Evolutionary conservation across 345 rosid species (phyloP).

Genomic region (Gossypium bickii): DNA sequence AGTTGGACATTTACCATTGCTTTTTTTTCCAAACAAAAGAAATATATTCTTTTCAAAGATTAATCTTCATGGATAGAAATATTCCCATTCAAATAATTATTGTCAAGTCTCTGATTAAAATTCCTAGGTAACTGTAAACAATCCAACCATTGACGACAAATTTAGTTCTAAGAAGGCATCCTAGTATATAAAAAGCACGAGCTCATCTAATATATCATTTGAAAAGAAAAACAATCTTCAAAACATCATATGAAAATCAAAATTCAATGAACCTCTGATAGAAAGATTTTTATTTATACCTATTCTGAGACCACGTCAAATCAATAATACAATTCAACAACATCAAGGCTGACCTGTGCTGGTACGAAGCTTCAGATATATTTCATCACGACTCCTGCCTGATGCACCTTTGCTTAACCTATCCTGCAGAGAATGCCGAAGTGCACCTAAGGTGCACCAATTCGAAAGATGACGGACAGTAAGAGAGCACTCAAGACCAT

Average conservation of each 20-base stretch:
- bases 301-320: not conserved
- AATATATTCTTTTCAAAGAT: not conserved
- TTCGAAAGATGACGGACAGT: slow-evolving; percentile 23
- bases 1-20: not conserved
- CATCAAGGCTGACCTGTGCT: slow-evolving; percentile 55
- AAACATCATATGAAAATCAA: not conserved
- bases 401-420: slow-evolving; percentile 86
- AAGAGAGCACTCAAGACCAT: slow-evolving; percentile 21
- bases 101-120: not conserved
- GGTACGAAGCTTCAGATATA: slow-evolving; percentile 78
- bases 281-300: not conserved
- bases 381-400: slow-evolving; percentile 87
- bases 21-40: not conserved
- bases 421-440: slow-evolving; percentile 85
- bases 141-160: not conserved
- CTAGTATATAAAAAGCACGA: not conserved
- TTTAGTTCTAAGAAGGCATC: not conserved
- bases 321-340: not conserved
- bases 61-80: not conserved
- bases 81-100: not conserved
- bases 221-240: not conserved
- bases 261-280: not conserved
- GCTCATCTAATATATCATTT: not conserved
- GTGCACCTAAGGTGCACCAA: slow-evolving; percentile 53
- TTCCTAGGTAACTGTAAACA: not conserved